Conservation (phyloP, 2,329 filamentous ascomycete species). For the Penicillium sp. region DNA sequence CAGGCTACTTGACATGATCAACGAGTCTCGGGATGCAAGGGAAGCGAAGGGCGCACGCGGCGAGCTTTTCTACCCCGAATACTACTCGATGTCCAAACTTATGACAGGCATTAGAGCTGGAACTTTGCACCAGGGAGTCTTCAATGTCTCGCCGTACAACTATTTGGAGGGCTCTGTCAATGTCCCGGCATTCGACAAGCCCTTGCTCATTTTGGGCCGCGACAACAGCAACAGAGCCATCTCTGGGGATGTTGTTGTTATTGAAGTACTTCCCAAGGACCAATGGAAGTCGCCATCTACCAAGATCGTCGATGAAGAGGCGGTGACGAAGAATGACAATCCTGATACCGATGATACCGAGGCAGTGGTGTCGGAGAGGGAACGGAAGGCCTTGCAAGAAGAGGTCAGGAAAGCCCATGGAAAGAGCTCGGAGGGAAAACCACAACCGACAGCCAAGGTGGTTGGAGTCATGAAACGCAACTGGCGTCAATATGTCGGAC, state of each 20-base stretch:
- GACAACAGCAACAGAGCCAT: slow-evolving; percentile 95
- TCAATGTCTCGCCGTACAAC: slow-evolving; percentile 95
- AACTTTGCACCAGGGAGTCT: slow-evolving; percentile 83
- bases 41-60: slow-evolving; percentile 56
- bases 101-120: slow-evolving; percentile 86
- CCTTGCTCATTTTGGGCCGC: slow-evolving; percentile 78
- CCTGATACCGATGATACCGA: slow-evolving; percentile 68
- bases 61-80: slow-evolving; percentile 75
- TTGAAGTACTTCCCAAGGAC: slow-evolving; percentile 84
- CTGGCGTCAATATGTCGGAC: slow-evolving; percentile 95
- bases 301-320: slow-evolving; percentile 90
- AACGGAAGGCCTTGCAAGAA: slow-evolving; percentile 78
- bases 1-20: slow-evolving; percentile 84
- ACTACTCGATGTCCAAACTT: slow-evolving; percentile 80
- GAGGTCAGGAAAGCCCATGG: slow-evolving; percentile 80
- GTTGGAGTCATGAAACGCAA: slow-evolving; percentile 91
- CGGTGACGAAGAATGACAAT: slow-evolving; percentile 84
- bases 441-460: slow-evolving; percentile 83
- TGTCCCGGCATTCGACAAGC: slow-evolving; percentile 79
- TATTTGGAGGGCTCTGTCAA: slow-evolving; percentile 90
- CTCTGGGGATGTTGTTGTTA: slow-evolving; percentile 82
- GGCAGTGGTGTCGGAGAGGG: slow-evolving; percentile 73
- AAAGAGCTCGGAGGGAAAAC: slow-evolving; percentile 62
- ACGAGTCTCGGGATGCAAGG: slow-evolving; percentile 62
- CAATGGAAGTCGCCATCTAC: slow-evolving; percentile 96